Conservation (phyloP, 768 basidiomycete genomes). For the Cyclocybe cylindracea region DNA sequence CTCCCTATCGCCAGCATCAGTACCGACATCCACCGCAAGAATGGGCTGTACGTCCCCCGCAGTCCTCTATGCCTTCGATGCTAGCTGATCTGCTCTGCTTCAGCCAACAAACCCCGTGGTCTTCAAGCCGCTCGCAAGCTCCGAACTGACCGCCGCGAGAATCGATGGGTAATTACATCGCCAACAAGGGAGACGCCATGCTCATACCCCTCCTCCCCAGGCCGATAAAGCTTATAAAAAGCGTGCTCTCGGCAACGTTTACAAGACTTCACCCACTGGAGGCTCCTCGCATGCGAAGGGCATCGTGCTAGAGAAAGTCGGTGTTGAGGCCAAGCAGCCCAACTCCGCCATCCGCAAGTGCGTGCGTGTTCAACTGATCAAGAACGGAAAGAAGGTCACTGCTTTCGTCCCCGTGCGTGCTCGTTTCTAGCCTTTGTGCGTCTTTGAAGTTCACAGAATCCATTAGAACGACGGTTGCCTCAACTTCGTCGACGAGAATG, state of each 20-base stretch:
- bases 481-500: conserved; percentile 99
- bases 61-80: conserved; percentile 15
- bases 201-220: conserved; percentile 37
- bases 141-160: conserved; percentile 88
- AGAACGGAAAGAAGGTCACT: conserved; percentile 99
- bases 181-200: conserved; percentile 6
- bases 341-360: conserved; percentile 99
- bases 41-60: conserved; percentile 76
- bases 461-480: conserved; percentile 91
- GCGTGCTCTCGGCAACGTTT: conserved; percentile 97
- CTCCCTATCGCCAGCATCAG: conserved; percentile 30
- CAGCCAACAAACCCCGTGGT: conserved; percentile 99
- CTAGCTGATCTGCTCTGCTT: conserved; percentile 5
- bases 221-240: conserved; percentile 99
- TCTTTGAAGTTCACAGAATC: not conserved
- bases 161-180: conserved; percentile 84
- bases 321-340: conserved; percentile 99
- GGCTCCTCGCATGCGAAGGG: conserved; percentile 99
- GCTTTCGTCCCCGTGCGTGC: conserved; percentile 94
- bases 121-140: conserved; percentile 99
- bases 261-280: conserved; percentile 99
- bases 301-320: conserved; percentile 99
- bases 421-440: conserved; percentile 2
- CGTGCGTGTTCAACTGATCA: conserved; percentile 99
- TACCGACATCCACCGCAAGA: conserved; percentile 61